A percentile compares a stretch with the other conserved stretches of the same genome.
Conservation (phyloP, 2,329 filamentous ascomycete species). For the Monosporascus cannonballus region DNA sequence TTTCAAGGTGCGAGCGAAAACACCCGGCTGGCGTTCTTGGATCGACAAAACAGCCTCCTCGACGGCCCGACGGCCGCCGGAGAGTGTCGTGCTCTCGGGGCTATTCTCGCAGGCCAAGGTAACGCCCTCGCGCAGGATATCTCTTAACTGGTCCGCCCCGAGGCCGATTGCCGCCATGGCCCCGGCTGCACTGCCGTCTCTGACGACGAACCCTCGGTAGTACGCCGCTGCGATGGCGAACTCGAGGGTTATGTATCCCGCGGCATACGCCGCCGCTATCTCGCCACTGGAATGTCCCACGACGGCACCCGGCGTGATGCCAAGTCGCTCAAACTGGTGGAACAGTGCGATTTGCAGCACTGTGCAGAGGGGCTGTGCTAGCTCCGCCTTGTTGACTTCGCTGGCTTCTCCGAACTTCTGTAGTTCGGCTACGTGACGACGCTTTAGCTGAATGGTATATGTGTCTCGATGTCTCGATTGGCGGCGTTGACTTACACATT, state of each 20-base stretch:
- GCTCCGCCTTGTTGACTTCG: constrained; percentile 13
- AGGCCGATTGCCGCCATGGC: constrained; percentile 36
- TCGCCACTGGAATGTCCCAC: constrained; percentile 40
- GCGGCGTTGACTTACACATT: constrained; percentile 6
- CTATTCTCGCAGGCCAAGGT: constrained; percentile 26
- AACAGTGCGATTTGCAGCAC: constrained; percentile 35
- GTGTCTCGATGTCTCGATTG: background rate
- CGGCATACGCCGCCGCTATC: constrained; percentile 38
- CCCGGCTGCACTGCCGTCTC: constrained; percentile 9
- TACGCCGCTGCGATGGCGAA: constrained; percentile 34
- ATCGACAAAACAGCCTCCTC: constrained; percentile 21
- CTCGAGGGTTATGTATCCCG: constrained; percentile 26
- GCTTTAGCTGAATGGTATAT: constrained; percentile 10
- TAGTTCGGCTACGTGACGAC: constrained; percentile 9
- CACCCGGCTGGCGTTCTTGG: constrained; percentile 21
- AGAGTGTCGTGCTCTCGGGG: constrained; percentile 24
- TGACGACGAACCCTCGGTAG: constrained; percentile 28
- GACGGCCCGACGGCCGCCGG: constrained; percentile 16
- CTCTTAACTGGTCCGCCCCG: constrained; percentile 20
- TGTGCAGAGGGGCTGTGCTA: constrained; percentile 30
- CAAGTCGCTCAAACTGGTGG: constrained; percentile 27
- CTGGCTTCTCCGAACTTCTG: constrained; percentile 11
- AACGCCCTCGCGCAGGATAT: constrained; percentile 20
- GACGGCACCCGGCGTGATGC: constrained; percentile 27
- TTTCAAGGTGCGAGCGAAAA: constrained; percentile 26